Evolutionary conservation across 2,329 filamentous ascomycete species (phyloP).

Genomic region (Aureobasidium sp.): DNA sequence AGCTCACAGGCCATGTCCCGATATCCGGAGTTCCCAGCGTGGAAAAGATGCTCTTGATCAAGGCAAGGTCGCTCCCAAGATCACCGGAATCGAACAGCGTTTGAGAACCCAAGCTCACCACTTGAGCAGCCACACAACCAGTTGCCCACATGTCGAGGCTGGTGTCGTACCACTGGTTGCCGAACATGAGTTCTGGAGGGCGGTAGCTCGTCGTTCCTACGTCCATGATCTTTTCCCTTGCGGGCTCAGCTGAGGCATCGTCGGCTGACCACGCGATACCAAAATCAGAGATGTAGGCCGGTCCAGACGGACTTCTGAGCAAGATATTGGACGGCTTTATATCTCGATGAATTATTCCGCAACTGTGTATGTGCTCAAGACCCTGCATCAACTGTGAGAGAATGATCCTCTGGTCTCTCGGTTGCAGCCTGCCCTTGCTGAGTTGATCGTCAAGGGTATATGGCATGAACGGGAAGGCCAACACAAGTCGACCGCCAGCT

Average conservation of each 20-base stretch:
- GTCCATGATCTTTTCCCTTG: constrained; percentile 72
- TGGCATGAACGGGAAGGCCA: constrained; percentile 80
- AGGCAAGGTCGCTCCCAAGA: constrained; percentile 81
- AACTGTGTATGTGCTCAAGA: constrained; percentile 62
- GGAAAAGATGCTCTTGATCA: constrained; percentile 89
- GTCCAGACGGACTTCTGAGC: constrained; percentile 44
- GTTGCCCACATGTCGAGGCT: constrained; percentile 84
- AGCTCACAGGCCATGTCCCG: constrained; percentile 70
- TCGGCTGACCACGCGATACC: constrained; percentile 56
- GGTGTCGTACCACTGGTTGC: constrained; percentile 62
- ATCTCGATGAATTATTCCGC: constrained; percentile 84
- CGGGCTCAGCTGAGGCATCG: constrained; percentile 51
- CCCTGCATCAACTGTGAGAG: constrained; percentile 64
- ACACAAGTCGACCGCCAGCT: constrained; percentile 64
- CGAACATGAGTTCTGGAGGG: constrained; percentile 84
- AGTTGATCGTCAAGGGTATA: constrained; percentile 66
- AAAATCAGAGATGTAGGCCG: constrained; percentile 81
- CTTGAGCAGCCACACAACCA: constrained; percentile 76
- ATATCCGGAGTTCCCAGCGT: constrained; percentile 78
- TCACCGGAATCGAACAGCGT: constrained; percentile 82
- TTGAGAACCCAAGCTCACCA: constrained; percentile 48
- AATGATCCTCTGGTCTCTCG: constrained; percentile 32
- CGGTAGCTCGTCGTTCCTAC: constrained; percentile 90
- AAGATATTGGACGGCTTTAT: constrained; percentile 83
- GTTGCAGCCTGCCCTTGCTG: constrained; percentile 35